Conservation (phyloP, 805 yeast species). For the Wickerhamomyces bisporus region DNA sequence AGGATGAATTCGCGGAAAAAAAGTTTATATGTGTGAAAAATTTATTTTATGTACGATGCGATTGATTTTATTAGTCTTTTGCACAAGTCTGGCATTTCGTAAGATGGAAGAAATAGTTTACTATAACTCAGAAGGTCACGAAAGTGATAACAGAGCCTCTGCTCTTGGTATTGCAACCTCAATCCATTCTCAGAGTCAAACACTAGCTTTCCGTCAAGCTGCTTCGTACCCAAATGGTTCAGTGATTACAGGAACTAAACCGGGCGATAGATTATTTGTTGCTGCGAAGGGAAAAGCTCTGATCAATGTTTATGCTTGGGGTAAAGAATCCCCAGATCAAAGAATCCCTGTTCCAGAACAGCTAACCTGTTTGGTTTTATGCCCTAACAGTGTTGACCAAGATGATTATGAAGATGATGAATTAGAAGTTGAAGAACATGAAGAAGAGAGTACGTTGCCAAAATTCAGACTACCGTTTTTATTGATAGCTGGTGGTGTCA, state of each 20-base stretch:
- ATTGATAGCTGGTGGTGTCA: slow-evolving; percentile 63
- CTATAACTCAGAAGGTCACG: slow-evolving; percentile 40
- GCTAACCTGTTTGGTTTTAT: slow-evolving; percentile 49
- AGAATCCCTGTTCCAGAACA: slow-evolving; percentile 82
- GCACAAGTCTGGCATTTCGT: too few species aligned
- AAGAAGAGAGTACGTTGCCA: slow-evolving; percentile 27
- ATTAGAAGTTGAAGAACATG: slow-evolving; percentile 12
- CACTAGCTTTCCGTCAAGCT: slow-evolving; percentile 41
- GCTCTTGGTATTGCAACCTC: slow-evolving; percentile 37
- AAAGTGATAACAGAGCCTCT: slow-evolving; percentile 40
- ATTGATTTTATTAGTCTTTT: too few species aligned
- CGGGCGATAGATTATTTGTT: slow-evolving; percentile 39
- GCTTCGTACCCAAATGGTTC: slow-evolving; percentile 45
- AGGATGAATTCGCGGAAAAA: too few species aligned
- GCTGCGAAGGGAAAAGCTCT: slow-evolving; percentile 71
- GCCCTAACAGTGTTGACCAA: slow-evolving; percentile 23
- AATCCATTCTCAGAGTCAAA: slow-evolving; percentile 37
- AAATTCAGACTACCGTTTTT: slow-evolving; percentile 53
- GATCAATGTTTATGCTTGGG: slow-evolving; percentile 65
- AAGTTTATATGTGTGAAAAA: neutral
- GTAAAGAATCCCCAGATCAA: slow-evolving; percentile 70
- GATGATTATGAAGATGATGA: slow-evolving; percentile 20
- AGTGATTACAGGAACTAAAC: slow-evolving; percentile 39
- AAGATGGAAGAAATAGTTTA: slow-evolving; percentile 49
- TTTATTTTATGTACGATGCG: neutral